phyloP scores from a whole-genome alignment of 169 alveolate species.

The Plasmodium vivax region DNA sequence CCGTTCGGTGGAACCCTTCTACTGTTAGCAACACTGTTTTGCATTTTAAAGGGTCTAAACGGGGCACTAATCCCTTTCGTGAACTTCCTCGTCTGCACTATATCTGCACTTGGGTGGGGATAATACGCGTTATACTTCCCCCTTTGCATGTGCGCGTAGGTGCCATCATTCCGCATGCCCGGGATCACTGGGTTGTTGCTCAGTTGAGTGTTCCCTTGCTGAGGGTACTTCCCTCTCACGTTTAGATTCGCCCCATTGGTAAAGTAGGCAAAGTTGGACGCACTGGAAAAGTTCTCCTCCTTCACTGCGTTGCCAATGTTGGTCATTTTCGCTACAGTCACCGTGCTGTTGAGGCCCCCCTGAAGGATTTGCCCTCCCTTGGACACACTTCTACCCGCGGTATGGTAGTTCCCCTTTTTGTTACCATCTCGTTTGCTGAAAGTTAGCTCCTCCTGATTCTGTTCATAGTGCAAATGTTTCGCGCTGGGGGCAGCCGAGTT shows the following conservation, averaged over 20 bases:
- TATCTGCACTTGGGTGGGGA: background rate
- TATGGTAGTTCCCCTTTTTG: background rate
- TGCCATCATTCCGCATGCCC: background rate
- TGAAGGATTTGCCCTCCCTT: background rate
- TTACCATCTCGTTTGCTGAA: background rate
- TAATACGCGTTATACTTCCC: background rate
- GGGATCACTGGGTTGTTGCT: background rate
- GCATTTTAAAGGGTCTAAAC: background rate
- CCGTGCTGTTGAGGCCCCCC: background rate
- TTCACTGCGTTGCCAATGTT: background rate
- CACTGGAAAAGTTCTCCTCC: background rate
- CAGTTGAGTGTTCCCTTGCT: background rate
- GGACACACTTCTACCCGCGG: background rate
- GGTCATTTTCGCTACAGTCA: background rate
- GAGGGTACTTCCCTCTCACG: background rate
- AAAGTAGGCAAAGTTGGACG: background rate
- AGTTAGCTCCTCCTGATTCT: background rate
- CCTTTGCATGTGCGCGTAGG: background rate
- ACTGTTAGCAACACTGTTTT: background rate
- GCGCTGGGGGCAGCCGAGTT: background rate
- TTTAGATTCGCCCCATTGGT: background rate
- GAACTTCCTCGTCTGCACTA: background rate
- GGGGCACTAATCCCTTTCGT: background rate
- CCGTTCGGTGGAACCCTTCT: background rate
- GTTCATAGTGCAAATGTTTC: constrained; percentile 7